phyloP scores from a whole-genome alignment of 108 stramenopile genomes.

The Pseudonitzschia pungens region DNA sequence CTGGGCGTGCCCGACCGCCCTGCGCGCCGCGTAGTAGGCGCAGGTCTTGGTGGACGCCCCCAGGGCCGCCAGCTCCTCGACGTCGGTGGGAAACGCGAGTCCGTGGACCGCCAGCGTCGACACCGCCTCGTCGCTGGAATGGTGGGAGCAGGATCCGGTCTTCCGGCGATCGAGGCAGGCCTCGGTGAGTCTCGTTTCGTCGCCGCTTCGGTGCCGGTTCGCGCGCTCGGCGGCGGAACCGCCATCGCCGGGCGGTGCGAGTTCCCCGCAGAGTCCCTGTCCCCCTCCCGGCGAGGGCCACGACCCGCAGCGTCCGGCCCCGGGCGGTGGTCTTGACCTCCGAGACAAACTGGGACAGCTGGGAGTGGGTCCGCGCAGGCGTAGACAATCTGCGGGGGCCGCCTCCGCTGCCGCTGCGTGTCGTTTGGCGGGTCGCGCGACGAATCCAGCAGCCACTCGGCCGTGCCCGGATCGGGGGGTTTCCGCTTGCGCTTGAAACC shows the following conservation, averaged over 20 bases:
- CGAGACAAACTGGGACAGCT: constrained; percentile 93
- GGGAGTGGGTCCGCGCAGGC: constrained; percentile 95
- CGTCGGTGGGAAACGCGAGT: constrained; percentile 75
- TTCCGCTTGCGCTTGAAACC: not conserved
- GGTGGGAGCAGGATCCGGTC: constrained; percentile 60
- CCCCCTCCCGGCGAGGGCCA: constrained; percentile 85
- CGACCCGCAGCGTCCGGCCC: constrained; percentile 64
- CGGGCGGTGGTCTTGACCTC: constrained; percentile 81
- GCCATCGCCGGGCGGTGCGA: constrained; percentile 39
- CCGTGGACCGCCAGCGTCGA: constrained; percentile 81
- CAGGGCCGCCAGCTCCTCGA: constrained; percentile 84
- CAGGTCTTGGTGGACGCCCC: constrained; percentile 80
- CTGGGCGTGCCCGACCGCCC: constrained; percentile 78
- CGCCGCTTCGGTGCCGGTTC: constrained; percentile 17
- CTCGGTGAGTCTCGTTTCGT: constrained; percentile 82
- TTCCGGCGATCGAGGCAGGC: constrained; percentile 89
- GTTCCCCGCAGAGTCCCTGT: constrained; percentile 74
- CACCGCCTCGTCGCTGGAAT: constrained; percentile 55
- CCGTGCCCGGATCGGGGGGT: not conserved
- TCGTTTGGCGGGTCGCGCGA: constrained; percentile 2
- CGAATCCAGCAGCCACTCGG: constrained; percentile 16
- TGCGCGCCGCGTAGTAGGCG: constrained; percentile 93
- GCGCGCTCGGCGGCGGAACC: no score
- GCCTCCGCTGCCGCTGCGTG: not conserved
- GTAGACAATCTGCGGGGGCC: constrained; percentile 79